A percentile compares a stretch with the other conserved stretches of the same genome.
These are phyloP conservation scores for Sporothrix euskadiensis DNA, from an alignment of 2,329 filamentous ascomycete species.

Conservation along the genomic window DNA sequence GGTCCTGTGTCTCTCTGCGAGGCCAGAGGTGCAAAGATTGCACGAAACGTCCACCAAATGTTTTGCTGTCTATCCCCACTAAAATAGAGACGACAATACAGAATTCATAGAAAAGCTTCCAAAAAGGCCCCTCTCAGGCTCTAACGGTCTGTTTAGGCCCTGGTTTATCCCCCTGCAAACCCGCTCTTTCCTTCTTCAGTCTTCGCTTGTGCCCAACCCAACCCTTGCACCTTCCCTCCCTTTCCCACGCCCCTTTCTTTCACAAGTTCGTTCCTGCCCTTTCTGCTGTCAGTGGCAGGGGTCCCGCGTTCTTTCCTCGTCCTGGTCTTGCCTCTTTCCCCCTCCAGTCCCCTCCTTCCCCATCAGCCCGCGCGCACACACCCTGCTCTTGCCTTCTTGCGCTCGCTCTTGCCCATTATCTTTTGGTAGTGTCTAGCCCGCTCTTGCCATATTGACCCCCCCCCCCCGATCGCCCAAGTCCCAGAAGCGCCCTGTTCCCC, in stretches of 20 bases:
- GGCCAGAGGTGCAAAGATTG: background rate
- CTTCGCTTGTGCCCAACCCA: background rate
- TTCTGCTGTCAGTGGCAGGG: constrained; percentile 14
- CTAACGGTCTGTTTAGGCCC: background rate
- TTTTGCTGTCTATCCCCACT: background rate
- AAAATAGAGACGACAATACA: constrained; percentile 6
- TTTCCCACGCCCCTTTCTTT: constrained; percentile 18
- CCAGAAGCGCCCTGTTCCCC: background rate
- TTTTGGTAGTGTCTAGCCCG: background rate
- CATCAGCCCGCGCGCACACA: background rate
- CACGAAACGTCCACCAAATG: background rate
- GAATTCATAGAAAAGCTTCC: background rate
- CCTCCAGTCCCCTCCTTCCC: constrained; percentile 23
- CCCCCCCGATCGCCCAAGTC: constrained; percentile 17
- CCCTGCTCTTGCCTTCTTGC: background rate
- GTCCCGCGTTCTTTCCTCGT: constrained; percentile 9
- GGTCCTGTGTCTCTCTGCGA: background rate
- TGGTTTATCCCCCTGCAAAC: background rate
- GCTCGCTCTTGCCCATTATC: background rate
- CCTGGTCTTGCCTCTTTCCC: constrained; percentile 4
- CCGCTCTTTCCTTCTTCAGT: background rate
- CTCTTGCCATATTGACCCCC: background rate
- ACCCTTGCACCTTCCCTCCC: constrained; percentile 5
- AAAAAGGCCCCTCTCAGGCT: background rate
- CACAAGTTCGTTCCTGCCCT: constrained; percentile 17